phyloP scores from a whole-genome alignment of 2,329 filamentous ascomycete genomes.

The Myotisia sp. region DNA sequence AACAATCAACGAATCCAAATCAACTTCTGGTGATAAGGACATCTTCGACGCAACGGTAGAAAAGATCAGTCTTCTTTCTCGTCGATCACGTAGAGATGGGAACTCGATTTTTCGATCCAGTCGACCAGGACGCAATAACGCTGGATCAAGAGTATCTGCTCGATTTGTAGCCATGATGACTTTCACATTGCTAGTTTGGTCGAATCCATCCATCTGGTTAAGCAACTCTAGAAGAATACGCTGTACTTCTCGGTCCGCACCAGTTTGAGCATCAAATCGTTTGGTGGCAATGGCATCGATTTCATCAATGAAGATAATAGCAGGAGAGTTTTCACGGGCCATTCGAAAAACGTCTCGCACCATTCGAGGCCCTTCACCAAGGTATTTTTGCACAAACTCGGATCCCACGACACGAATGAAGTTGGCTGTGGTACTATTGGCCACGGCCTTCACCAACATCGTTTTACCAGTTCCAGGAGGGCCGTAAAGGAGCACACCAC shows the following conservation, averaged over 20 bases:
- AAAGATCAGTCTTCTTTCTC: slow-evolving; percentile 93
- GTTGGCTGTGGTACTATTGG: slow-evolving; percentile 93
- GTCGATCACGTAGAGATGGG: slow-evolving; percentile 80
- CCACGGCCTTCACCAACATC: slow-evolving; percentile 95
- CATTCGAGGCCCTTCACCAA: slow-evolving; percentile 96
- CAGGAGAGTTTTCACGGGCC: slow-evolving; percentile 93
- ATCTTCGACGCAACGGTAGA: slow-evolving; percentile 93
- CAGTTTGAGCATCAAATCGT: slow-evolving; percentile 96
- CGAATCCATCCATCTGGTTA: slow-evolving; percentile 99
- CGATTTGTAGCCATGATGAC: slow-evolving; percentile 99
- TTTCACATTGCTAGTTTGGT: slow-evolving; percentile 97
- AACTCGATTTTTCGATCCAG: slow-evolving; percentile 98
- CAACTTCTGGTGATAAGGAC: slow-evolving; percentile 91
- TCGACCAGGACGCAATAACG: slow-evolving; percentile 83
- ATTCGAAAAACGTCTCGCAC: slow-evolving; percentile 98
- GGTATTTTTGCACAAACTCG: slow-evolving; percentile 97
- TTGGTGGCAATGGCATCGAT: slow-evolving; percentile 98
- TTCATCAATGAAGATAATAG: slow-evolving; percentile 99
- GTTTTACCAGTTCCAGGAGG: slow-evolving; percentile 94
- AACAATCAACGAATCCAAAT: slow-evolving; percentile 89
- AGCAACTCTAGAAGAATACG: slow-evolving; percentile 93
- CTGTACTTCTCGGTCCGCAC: slow-evolving; percentile 94
- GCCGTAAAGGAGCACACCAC: slow-evolving; percentile 89
- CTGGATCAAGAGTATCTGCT: slow-evolving; percentile 90
- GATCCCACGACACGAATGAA: slow-evolving; percentile 98